Conservation (phyloP, 2,329 filamentous ascomycete genomes). For the Paecilomyces variotii region DNA sequence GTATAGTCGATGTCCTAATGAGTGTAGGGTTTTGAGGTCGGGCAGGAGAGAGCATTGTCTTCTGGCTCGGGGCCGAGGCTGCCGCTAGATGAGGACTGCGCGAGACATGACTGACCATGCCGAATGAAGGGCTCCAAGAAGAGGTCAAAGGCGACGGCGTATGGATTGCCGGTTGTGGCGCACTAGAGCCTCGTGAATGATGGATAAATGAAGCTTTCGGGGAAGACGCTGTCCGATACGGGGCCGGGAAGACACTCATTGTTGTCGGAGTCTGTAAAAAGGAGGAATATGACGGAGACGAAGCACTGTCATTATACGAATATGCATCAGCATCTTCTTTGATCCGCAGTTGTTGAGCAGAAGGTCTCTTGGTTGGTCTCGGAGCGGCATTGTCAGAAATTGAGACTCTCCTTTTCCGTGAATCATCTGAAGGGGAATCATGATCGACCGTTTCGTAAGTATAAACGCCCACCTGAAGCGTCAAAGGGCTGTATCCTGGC, state of each 20-base stretch:
- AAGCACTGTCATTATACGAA: conserved; percentile 47
- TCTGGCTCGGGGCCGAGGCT: conserved; percentile 25
- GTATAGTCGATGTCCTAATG: conserved; percentile 60
- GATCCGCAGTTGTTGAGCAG: conserved; percentile 40
- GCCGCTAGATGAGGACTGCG: conserved; percentile 38
- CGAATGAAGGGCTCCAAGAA: conserved; percentile 42
- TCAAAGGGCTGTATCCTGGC: conserved; percentile 42
- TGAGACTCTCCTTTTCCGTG: conserved; percentile 51
- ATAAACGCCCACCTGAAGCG: conserved; percentile 53
- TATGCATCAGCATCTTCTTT: conserved; percentile 45
- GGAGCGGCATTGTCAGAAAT: conserved; percentile 40
- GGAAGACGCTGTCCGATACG: conserved; percentile 29
- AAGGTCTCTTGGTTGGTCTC: conserved; percentile 41
- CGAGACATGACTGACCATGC: conserved; percentile 35
- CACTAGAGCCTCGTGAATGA: conserved; percentile 33
- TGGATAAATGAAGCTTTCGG: conserved; percentile 34
- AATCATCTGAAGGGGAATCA: conserved; percentile 32
- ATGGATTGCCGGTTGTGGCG: conserved; percentile 37
- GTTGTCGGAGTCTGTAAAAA: conserved; percentile 43
- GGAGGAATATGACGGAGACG: conserved; percentile 40
- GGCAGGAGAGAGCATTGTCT: conserved; percentile 39
- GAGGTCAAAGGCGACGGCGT: conserved; percentile 42
- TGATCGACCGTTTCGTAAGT: conserved; percentile 47
- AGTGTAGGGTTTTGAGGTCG: conserved; percentile 49
- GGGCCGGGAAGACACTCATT: conserved; percentile 31